A percentile compares a stretch with the other conserved stretches of the same genome.
Evolutionary conservation across 352 stramenopile genomes (phyloP).

Genomic region (Hyaloperonospora brassicae): DNA sequence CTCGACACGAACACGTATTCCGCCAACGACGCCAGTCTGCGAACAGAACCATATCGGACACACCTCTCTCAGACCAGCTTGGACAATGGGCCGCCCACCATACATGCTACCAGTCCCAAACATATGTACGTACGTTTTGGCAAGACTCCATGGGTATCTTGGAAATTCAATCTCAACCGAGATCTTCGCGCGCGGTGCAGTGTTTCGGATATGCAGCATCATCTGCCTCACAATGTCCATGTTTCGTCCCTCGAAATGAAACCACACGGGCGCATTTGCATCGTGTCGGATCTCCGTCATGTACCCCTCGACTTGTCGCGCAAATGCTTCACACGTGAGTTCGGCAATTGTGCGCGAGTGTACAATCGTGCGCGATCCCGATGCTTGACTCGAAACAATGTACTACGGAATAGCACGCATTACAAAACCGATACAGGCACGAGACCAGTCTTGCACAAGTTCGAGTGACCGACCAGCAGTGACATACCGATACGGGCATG

Average conservation of each 20-base stretch:
- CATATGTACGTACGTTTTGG: constrained; percentile 33
- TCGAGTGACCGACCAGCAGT: background rate
- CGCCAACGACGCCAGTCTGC: constrained; percentile 33
- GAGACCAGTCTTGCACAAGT: background rate
- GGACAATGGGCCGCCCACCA: background rate
- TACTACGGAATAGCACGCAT: constrained; percentile 29
- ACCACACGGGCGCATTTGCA: constrained; percentile 25
- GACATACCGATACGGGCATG: constrained; percentile 57
- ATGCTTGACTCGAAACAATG: constrained; percentile 56
- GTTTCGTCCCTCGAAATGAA: constrained; percentile 72
- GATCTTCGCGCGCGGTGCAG: constrained; percentile 18
- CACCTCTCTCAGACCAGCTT: background rate
- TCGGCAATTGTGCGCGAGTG: constrained; percentile 55
- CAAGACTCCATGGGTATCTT: constrained; percentile 51
- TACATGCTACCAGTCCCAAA: background rate
- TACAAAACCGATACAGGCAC: background rate
- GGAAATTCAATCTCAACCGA: constrained; percentile 65
- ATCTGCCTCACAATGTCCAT: constrained; percentile 51
- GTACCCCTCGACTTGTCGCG: constrained; percentile 17
- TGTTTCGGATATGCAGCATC: constrained; percentile 37
- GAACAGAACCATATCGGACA: background rate
- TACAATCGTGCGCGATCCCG: constrained; percentile 60
- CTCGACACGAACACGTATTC: constrained; percentile 68
- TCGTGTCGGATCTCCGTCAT: constrained; percentile 9
- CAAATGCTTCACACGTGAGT: constrained; percentile 39